Conservation (phyloP, 192 early-diverging fungal species). For the Chytriomyces hyalinus region DNA sequence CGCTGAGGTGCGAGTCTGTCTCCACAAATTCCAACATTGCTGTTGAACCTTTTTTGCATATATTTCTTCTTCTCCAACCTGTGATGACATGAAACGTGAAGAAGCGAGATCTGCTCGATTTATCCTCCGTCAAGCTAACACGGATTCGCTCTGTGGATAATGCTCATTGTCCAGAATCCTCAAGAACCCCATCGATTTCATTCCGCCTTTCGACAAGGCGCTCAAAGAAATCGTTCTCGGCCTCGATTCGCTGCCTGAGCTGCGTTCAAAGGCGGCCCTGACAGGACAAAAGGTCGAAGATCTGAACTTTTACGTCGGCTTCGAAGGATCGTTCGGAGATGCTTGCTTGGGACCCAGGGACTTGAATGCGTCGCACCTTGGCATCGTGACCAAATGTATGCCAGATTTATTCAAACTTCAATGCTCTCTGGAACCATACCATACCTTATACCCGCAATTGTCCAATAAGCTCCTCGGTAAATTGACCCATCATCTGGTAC, state of each 20-base stretch:
- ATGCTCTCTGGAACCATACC: no score
- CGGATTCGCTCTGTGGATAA: neutral
- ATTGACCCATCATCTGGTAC: no score
- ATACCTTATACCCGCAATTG: no score
- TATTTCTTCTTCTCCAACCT: no score
- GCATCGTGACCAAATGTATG: conserved; percentile 95
- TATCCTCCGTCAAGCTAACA: neutral
- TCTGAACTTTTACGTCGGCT: conserved; percentile 72
- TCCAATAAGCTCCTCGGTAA: no score
- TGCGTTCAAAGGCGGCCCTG: conserved; percentile 36
- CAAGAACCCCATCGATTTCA: conserved; percentile 76
- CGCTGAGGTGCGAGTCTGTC: no score
- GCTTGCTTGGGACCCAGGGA: conserved; percentile 86
- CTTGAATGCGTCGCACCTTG: conserved; percentile 77
- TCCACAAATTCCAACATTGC: no score
- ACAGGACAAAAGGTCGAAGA: conserved; percentile 24
- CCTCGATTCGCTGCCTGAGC: conserved; percentile 20
- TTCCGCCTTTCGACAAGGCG: conserved; percentile 84
- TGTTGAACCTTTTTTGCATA: no score
- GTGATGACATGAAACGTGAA: no score
- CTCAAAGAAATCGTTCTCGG: conserved; percentile 63
- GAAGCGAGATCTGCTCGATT: no score
- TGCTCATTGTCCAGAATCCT: conserved; percentile 58
- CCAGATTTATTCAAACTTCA: neutral
- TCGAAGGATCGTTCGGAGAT: conserved; percentile 92